A percentile compares a stretch with the other conserved stretches of the same genome.
Conservation (phyloP, 345 rosid species). For the Eucalyptus decipiens region DNA sequence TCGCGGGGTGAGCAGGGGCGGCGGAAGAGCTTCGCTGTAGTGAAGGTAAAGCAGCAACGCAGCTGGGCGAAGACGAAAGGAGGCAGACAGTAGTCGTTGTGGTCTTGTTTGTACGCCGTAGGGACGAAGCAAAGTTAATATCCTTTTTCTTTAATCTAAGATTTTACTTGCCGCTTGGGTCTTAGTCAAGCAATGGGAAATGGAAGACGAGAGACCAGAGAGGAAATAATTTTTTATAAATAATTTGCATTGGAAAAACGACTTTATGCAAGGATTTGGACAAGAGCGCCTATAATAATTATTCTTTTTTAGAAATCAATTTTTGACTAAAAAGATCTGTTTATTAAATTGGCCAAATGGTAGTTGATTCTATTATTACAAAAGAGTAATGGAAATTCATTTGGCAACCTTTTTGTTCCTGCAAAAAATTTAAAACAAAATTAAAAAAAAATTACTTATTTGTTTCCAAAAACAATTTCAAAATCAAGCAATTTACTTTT, state of each 20-base stretch:
- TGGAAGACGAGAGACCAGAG: fast-evolving
- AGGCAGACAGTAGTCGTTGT: neutral
- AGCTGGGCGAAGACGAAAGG: neutral
- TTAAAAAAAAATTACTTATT: fast-evolving
- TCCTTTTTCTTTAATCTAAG: neutral
- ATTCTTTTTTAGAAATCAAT: fast-evolving
- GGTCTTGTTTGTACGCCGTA: neutral
- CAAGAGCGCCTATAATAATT: fast-evolving
- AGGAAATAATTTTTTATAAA: neutral
- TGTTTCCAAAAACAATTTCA: fast-evolving
- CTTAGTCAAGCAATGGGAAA: neutral
- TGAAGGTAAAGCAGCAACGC: neutral
- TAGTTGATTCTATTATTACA: fast-evolving
- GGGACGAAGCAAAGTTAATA: neutral
- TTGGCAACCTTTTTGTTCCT: fast-evolving
- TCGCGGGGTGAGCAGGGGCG: neutral
- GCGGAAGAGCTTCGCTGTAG: neutral
- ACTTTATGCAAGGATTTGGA: neutral
- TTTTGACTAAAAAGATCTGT: fast-evolving
- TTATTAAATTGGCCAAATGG: too few species aligned
- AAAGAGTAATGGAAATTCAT: fast-evolving
- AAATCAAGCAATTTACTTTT: fast-evolving
- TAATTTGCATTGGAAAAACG: neutral
- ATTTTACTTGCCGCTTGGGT: neutral
- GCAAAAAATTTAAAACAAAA: fast-evolving